phyloP scores from a whole-genome alignment of 345 rosid species.

The Microcos paniculata region DNA sequence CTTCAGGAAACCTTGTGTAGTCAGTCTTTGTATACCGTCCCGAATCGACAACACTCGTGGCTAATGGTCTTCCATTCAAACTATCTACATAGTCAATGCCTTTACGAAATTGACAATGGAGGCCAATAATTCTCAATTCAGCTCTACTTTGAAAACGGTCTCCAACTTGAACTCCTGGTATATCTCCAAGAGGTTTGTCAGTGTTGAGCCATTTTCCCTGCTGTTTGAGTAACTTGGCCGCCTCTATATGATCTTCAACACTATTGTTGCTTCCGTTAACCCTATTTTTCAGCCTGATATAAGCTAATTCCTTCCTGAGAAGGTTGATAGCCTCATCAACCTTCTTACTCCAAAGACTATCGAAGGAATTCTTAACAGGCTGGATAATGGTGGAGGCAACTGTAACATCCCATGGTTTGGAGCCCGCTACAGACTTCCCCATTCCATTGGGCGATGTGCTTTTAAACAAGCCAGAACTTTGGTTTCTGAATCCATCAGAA shows the following conservation, averaged over 20 bases:
- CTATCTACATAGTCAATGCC: constrained; percentile 31
- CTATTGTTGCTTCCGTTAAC: background rate
- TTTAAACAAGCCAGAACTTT: background rate
- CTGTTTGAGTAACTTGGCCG: background rate
- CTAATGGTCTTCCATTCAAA: constrained; percentile 19
- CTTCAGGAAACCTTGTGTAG: background rate
- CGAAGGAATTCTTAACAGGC: background rate
- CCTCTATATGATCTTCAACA: background rate
- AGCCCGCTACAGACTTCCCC: background rate
- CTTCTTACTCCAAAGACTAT: background rate
- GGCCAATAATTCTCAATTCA: constrained; percentile 29
- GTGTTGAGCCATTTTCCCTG: constrained; percentile 4
- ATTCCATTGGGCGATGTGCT: background rate
- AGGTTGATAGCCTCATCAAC: background rate
- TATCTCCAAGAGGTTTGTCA: background rate
- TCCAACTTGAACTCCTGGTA: constrained; percentile 29
- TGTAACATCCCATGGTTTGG: too few relatives aligned
- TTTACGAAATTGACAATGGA: constrained; percentile 11
- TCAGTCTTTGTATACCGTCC: constrained; percentile 14
- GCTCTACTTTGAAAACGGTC: constrained; percentile 27
- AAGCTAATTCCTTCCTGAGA: background rate
- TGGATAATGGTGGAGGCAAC: background rate
- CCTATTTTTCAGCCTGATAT: background rate
- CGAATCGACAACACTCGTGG: constrained; percentile 30
- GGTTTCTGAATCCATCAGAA: background rate